Base-by-base conservation (phyloP, 2,329 filamentous ascomycete species). In the Didymella keratinophila region DNA sequence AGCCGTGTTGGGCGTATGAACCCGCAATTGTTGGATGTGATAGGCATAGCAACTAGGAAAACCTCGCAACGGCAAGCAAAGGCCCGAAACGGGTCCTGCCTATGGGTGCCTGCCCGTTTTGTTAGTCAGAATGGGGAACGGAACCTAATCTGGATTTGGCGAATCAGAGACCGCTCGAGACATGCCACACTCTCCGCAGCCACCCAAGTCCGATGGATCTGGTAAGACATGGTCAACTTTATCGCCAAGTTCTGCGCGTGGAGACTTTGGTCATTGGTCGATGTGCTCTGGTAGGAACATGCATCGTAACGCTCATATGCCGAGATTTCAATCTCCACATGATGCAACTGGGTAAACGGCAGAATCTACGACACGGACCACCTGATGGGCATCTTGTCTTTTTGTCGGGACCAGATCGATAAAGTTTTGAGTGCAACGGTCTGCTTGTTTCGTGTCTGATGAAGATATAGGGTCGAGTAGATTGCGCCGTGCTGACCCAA, bases 141-240 rank as follows among this genome's bases (percentile, higher is more conserved):
- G 56, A 21, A 50, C 45, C 50, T 47, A 16, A 51, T 28, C n/a
- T 18, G 21, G 21, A 28, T 50, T 21, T 36, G 45, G 20, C 56
- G 50, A 58, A 58, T 58, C 56, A 58, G 50, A 28, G 18, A 39
- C 41, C 32, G 42, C 25, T 54, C 21, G n/a, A 58, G 56, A 54
- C 56, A 58, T 54, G 50, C 56, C 50, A 54, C 46, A 50, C 39
- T 53, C 25, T 53, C 44, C 34, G 20, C 14, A 53, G 30, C 30
- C 30, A 32, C 30, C 41, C 39, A 36, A 23, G 25, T 45, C 20
- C 30, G 45, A 54, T 36, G 32, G 25, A 36, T 12, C 32, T 50
- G 18, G 32, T 20, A 34, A 39, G 45, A 47, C 45, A 41, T 54
- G 45, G 27, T 27, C 46, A 41, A 20, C 28, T 20, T 42, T 21